A percentile compares a stretch with the other conserved stretches of the same genome.
Conservation (phyloP, 2,329 filamentous ascomycete genomes). For the Pestalotiopsis sp. region DNA sequence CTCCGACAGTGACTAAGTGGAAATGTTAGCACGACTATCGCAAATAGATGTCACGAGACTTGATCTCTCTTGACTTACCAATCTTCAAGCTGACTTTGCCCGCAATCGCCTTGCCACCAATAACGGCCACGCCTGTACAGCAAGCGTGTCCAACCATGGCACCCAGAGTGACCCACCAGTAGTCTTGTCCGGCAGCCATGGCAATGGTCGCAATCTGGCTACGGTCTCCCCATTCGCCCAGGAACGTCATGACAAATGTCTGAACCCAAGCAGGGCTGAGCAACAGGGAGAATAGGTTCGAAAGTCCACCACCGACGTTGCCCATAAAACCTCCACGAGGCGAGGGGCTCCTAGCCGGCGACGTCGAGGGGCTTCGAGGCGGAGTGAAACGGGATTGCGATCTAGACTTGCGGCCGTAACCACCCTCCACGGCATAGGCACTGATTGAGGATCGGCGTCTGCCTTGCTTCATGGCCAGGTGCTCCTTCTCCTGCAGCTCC, state of each 20-base stretch:
- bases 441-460: conserved; percentile 70
- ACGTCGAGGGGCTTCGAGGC: conserved; percentile 79
- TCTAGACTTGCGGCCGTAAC: conserved; percentile 72
- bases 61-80: conserved; percentile 67
- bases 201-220: conserved; percentile 98
- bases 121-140: conserved; percentile 88
- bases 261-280: conserved; percentile 97
- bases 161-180: conserved; percentile 96
- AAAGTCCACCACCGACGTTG: conserved; percentile 56
- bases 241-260: conserved; percentile 98
- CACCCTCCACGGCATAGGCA: conserved; percentile 80
- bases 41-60: not conserved
- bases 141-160: conserved; percentile 84
- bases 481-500: conserved; percentile 92
- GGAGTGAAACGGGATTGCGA: conserved; percentile 77
- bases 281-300: conserved; percentile 85
- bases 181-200: conserved; percentile 97
- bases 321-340: conserved; percentile 39
- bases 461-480: conserved; percentile 67
- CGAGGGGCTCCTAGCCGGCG: conserved; percentile 64
- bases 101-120: conserved; percentile 90
- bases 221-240: conserved; percentile 97
- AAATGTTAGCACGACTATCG: conserved; percentile 16
- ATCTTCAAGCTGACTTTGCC: conserved; percentile 93
- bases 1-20: conserved; percentile 82